phyloP scores from a whole-genome alignment of 169 alveolate genomes.

The Neospora caninum region DNA sequence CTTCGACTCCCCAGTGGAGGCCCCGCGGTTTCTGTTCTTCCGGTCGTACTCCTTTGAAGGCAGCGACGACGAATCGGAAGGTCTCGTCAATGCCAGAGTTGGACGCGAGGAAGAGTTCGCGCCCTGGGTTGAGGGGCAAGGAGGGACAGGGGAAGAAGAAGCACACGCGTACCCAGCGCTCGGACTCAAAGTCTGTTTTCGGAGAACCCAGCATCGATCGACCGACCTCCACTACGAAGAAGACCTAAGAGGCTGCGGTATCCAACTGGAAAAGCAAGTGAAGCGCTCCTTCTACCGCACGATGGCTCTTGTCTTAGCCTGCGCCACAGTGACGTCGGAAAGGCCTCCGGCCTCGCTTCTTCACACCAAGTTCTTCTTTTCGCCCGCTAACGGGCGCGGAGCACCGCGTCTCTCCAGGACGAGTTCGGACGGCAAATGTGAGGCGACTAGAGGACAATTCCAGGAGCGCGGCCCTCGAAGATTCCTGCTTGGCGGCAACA shows the following conservation, averaged over 20 bases:
- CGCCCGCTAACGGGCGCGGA: background rate
- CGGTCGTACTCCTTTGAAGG: background rate
- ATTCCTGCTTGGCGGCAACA: too few species aligned
- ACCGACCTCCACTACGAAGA: constrained; percentile 31
- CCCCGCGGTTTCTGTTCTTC: constrained; percentile 4
- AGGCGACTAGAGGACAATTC: background rate
- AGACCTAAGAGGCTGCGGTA: constrained; percentile 69
- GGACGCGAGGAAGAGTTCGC: too few species aligned
- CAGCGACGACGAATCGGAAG: background rate
- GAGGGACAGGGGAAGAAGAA: constrained; percentile 20
- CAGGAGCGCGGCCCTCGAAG: background rate
- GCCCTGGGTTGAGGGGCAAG: too few species aligned
- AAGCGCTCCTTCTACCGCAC: constrained; percentile 54
- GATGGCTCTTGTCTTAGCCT: constrained; percentile 52
- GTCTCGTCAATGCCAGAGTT: too few species aligned
- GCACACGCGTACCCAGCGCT: constrained; percentile 36
- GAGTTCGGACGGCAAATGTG: background rate
- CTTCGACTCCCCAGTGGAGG: background rate
- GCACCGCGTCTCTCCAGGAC: background rate
- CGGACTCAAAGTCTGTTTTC: constrained; percentile 6
- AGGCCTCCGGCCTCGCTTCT: background rate
- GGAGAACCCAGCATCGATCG: background rate
- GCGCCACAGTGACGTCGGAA: constrained; percentile 44
- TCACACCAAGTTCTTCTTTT: background rate
- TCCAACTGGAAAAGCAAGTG: constrained; percentile 68